phyloP scores from a whole-genome alignment of 2,329 filamentous ascomycete species.

The Aphanocladium album region DNA sequence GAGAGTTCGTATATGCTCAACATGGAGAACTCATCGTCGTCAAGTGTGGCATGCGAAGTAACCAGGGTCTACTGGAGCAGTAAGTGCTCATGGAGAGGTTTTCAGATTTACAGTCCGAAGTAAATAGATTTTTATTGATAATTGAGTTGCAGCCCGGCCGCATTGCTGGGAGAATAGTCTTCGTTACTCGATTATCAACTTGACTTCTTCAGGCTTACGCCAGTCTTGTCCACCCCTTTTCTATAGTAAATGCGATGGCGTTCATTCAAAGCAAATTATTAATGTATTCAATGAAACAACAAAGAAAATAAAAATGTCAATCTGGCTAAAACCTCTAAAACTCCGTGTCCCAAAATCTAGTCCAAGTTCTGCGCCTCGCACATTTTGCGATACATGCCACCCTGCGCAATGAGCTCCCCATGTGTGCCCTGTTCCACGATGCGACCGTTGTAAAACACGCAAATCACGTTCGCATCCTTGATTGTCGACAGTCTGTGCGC shows the following conservation, averaged over 20 bases:
- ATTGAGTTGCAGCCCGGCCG: too few species aligned
- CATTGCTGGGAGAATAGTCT: too few species aligned
- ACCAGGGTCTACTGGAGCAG: neutral
- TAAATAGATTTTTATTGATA: too few species aligned
- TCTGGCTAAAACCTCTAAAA: neutral
- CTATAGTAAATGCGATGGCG: too few species aligned
- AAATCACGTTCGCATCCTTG: slow-evolving; percentile 62
- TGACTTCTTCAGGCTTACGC: too few species aligned
- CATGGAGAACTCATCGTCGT: neutral
- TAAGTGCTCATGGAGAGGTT: too few species aligned
- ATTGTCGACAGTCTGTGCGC: slow-evolving; percentile 89
- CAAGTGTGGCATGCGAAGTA: neutral
- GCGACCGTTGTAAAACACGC: slow-evolving; percentile 52
- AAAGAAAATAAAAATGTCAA: too few species aligned
- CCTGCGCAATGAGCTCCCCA: slow-evolving; percentile 43
- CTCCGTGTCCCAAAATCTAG: slow-evolving; percentile 2
- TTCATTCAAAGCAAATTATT: too few species aligned
- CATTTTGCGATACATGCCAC: slow-evolving; percentile 47
- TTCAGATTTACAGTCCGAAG: too few species aligned
- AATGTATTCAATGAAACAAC: too few species aligned
- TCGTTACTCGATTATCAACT: too few species aligned
- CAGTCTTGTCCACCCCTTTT: too few species aligned
- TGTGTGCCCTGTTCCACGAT: slow-evolving; percentile 56
- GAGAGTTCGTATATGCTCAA: neutral
- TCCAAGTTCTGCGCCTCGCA: slow-evolving; percentile 36